Base-by-base conservation (phyloP, 2,329 filamentous ascomycete species). In the Penicillium decumbens region DNA sequence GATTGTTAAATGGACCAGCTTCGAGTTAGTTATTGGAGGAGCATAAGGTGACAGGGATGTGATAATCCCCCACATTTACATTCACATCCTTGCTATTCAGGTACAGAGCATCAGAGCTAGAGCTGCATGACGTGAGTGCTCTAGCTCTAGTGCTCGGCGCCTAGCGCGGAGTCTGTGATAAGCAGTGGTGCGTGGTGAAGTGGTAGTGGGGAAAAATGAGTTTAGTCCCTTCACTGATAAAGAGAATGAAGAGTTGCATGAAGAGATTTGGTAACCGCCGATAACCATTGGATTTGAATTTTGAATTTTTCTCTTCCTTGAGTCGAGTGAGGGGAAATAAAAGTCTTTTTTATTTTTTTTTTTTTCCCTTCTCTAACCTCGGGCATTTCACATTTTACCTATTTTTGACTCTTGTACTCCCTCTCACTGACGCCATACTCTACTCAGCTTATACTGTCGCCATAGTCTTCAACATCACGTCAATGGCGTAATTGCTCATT, bases 191-290 rank as follows among this genome's bases (percentile, higher is more conserved):
- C 20, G 20, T 23, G 2, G 20, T 23, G 4, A 23, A 23, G 20
- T 23, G 20, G 20, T 23, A 70, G 69, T 33, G 68, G 74, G 49
- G 66, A 69, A 64, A 79, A 43, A 12, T 12, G 10, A 12, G 10
- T 12, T 29, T 29, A 10, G 27, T 40, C 13, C 6, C 25, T n/a
- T 33, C 32, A 18, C 32, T 35, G 62, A 65, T 62, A 63, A 61
- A 63, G 20, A 23, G 3, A 4, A 23, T 23, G 20, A 18, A 18
- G 54, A 41, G 51, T 55, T 58, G 55, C 51, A 50, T 43, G 53
- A 59, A 56, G 43, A 50, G 45, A 60, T 60, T 63, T 56, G 50
- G 56, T 61, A 57, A 61, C 9, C 25, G 10, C 30, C 38, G 45
- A 47, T 47, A 47, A 46, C 38, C 27, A 7, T 23, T 23, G 10